These are phyloP conservation scores for Ceratobasidium theobromae DNA, from an alignment of 1,284 basidiomycete genomes.

Conservation along the genomic window DNA sequence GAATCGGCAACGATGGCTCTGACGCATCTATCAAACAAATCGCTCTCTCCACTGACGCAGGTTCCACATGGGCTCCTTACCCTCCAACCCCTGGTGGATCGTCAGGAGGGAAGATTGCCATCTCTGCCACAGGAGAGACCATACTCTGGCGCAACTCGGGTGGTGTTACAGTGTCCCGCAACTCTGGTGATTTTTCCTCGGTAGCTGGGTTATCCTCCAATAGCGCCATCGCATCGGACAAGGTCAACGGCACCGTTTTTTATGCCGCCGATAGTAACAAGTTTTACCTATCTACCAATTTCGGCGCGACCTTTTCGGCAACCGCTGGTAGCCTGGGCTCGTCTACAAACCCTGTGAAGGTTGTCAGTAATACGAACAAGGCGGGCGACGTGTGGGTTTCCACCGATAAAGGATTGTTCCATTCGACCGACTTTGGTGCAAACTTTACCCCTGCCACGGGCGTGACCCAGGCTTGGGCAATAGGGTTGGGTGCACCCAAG, in stretches of 20 bases:
- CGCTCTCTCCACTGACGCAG: conserved; percentile 57
- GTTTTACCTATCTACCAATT: conserved; percentile 62
- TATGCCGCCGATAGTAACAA: conserved; percentile 56
- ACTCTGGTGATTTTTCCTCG: conserved; percentile 51
- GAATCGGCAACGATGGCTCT: conserved; percentile 48
- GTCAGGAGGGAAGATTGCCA: conserved; percentile 56
- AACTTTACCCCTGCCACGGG: conserved; percentile 53
- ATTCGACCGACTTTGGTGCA: conserved; percentile 56
- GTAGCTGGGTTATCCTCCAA: conserved; percentile 55
- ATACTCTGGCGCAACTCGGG: conserved; percentile 57
- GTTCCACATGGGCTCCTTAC: conserved; percentile 56
- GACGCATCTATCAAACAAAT: conserved; percentile 51
- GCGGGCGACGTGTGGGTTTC: conserved; percentile 63
- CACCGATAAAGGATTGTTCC: conserved; percentile 60
- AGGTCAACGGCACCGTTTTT: conserved; percentile 51
- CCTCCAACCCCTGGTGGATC: conserved; percentile 52
- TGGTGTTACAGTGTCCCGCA: conserved; percentile 56
- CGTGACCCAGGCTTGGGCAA: conserved; percentile 49
- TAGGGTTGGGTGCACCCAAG: conserved; percentile 58
- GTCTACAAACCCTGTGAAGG: conserved; percentile 53
- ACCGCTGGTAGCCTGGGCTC: conserved; percentile 50
- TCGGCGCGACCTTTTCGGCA: conserved; percentile 53
- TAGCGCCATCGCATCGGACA: conserved; percentile 62
- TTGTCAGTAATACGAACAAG: conserved; percentile 56
- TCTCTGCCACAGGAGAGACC: conserved; percentile 58